Evolutionary conservation across 208 protist genomes (phyloP).

Genomic region (Leishmania amazonensis): DNA sequence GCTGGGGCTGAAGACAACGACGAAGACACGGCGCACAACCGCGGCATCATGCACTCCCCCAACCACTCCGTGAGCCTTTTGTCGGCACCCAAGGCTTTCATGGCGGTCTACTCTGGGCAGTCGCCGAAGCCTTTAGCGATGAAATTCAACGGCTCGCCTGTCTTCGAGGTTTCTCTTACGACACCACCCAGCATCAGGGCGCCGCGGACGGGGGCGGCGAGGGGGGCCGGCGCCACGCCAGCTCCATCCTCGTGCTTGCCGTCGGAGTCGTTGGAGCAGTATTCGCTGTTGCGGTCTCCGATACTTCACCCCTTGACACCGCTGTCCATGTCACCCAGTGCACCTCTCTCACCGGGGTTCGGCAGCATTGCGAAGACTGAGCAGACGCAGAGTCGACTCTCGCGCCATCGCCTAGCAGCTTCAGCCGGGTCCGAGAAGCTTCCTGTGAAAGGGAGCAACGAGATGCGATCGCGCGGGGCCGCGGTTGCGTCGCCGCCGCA

Average conservation of each 20-base stretch:
- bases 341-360: not conserved
- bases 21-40: not conserved
- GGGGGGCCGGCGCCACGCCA: not conserved
- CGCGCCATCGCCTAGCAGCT: not conserved
- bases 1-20: not conserved
- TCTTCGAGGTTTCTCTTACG: not conserved
- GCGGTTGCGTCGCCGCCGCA: not conserved
- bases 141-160: not conserved
- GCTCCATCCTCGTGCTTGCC: constrained; percentile 3
- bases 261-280: constrained; percentile 1
- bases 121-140: not conserved
- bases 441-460: not conserved
- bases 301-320: not conserved
- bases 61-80: not conserved
- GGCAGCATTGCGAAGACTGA: not conserved
- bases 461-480: not conserved
- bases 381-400: not conserved
- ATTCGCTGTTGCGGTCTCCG: not conserved
- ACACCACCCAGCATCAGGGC: not conserved
- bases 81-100: not conserved
- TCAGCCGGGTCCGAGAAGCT: not conserved
- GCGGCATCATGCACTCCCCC: not conserved
- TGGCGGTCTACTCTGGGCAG: not conserved
- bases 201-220: not conserved
- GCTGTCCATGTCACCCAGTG: not conserved